Evolutionary conservation across 306 rosid species (phyloP).

Genomic region (Mimosa pudica): DNA sequence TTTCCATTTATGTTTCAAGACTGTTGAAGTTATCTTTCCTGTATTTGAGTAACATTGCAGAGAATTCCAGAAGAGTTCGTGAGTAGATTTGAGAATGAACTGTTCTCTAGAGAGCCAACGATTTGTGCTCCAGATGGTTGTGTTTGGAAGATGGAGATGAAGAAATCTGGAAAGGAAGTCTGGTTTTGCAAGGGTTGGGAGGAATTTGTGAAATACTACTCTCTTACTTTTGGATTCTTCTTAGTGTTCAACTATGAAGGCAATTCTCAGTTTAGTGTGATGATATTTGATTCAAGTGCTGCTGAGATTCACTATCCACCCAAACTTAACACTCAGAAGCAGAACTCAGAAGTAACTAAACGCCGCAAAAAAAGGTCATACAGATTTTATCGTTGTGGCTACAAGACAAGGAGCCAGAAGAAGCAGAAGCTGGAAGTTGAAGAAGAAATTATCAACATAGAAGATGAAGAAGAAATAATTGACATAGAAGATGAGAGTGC

Average conservation of each 20-base stretch:
- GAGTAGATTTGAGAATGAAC: conserved; percentile 35
- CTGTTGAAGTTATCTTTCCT: too few species aligned
- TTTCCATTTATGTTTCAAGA: background rate
- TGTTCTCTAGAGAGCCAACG: conserved; percentile 12
- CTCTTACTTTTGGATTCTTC: conserved; percentile 22
- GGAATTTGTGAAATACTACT: conserved; percentile 33
- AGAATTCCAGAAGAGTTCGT: conserved; percentile 39
- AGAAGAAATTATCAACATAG: background rate
- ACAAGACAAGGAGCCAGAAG: background rate
- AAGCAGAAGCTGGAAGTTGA: background rate
- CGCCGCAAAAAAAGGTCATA: background rate
- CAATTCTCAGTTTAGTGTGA: conserved; percentile 27
- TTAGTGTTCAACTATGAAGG: conserved; percentile 35
- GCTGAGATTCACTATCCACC: conserved; percentile 39
- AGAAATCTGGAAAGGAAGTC: conserved; percentile 4
- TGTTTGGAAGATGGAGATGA: conserved; percentile 29
- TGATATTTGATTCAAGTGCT: conserved; percentile 37
- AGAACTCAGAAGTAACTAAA: background rate
- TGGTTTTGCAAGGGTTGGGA: conserved; percentile 33
- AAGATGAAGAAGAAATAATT: background rate
- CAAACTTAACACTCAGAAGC: background rate
- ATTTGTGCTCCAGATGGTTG: conserved; percentile 22
- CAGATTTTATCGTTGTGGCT: background rate
- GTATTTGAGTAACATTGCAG: conserved; percentile 8
- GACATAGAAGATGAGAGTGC: background rate